phyloP scores from a whole-genome alignment of 2,329 filamentous ascomycete genomes.

The Aspergillus neotritici region DNA sequence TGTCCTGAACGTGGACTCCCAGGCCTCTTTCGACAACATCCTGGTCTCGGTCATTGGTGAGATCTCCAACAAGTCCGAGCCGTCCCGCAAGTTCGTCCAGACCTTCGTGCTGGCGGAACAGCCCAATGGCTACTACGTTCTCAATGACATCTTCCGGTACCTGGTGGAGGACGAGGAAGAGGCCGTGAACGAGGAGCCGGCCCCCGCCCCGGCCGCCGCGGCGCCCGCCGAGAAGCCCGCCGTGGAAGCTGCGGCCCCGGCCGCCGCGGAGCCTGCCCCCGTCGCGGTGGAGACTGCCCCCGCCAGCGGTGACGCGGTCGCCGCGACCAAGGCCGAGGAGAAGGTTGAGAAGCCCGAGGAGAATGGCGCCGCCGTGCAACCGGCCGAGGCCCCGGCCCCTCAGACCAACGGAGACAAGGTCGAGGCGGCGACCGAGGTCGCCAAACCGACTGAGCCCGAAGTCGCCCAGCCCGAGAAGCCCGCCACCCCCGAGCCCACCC shows the following conservation, averaged over 20 bases:
- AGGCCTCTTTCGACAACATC: conserved; percentile 87
- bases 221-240: conserved; percentile 38
- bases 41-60: conserved; percentile 98
- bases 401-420: conserved; percentile 32
- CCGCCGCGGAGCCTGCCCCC: conserved; percentile 33
- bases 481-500: conserved; percentile 55
- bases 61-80: conserved; percentile 86
- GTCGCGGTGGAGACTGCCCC: conserved; percentile 23
- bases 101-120: conserved; percentile 96
- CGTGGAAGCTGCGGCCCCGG: conserved; percentile 41
- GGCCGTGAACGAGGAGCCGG: conserved; percentile 43
- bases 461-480: conserved; percentile 56
- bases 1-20: conserved; percentile 94
- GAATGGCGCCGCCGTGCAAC: conserved; percentile 39
- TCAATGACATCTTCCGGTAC: conserved; percentile 97
- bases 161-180: conserved; percentile 71
- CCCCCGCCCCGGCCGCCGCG: conserved; percentile 36
- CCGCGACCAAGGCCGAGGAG: conserved; percentile 59
- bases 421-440: conserved; percentile 18
- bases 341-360: conserved; percentile 64
- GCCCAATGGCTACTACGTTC: conserved; percentile 93
- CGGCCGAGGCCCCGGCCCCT: conserved; percentile 24
- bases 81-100: conserved; percentile 94
- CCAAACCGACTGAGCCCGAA: conserved; percentile 37
- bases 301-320: conserved; percentile 18